These are phyloP conservation scores for Cyberlindnera euphorbiae DNA, from an alignment of 805 yeast species.

Conservation along the genomic window DNA sequence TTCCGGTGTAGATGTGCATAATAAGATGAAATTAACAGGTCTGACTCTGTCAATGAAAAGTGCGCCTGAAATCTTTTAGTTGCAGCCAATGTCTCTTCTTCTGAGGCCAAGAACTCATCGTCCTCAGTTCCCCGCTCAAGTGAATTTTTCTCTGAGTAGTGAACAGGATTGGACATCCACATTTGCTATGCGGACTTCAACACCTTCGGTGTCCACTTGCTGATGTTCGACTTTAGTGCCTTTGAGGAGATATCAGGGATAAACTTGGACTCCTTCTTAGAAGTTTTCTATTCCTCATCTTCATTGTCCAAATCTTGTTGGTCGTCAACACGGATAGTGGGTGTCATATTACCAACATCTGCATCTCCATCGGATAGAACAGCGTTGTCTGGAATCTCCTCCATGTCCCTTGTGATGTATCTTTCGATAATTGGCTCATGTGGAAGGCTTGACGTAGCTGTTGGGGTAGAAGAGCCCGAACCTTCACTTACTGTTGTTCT, in stretches of 20 bases:
- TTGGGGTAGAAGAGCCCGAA: background rate
- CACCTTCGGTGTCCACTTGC: constrained; percentile 21
- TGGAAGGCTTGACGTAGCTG: background rate
- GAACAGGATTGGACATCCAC: constrained; percentile 62
- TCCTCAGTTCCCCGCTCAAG: constrained; percentile 35
- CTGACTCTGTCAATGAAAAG: constrained; percentile 55
- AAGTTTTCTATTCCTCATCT: background rate
- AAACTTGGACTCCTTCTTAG: background rate
- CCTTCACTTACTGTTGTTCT: background rate
- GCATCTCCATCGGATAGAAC: constrained; percentile 5
- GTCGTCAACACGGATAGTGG: too few relatives aligned
- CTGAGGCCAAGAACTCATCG: constrained; percentile 45
- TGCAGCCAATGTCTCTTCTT: constrained; percentile 40
- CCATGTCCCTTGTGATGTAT: constrained; percentile 14
- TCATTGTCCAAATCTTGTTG: background rate
- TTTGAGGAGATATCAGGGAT: constrained; percentile 7
- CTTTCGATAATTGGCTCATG: constrained; percentile 19
- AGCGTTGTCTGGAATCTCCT: constrained; percentile 10
- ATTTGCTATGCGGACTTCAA: constrained; percentile 29
- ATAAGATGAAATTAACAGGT: constrained; percentile 60
- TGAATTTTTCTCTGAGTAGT: constrained; percentile 42
- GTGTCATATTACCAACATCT: too few relatives aligned
- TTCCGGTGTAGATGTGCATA: constrained; percentile 64
- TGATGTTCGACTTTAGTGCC: constrained; percentile 7
- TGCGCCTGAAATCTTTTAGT: constrained; percentile 57